Conservation (phyloP, 2,329 filamentous ascomycete genomes). For the Penicillium hesseltinei region DNA sequence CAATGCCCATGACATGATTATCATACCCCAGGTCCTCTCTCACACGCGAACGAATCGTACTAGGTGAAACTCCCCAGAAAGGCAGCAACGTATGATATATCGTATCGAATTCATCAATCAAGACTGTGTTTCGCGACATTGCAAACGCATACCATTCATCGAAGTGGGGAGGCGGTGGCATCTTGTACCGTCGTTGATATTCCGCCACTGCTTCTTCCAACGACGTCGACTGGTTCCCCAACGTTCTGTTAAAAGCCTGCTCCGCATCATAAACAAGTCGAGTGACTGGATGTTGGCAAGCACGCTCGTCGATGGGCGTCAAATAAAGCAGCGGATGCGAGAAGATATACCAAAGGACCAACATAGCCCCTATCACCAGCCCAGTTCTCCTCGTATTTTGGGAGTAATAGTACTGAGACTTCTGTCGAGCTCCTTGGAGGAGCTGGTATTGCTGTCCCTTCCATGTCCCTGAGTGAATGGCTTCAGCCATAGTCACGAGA, state of each 20-base stretch:
- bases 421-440: not conserved
- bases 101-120: constrained; percentile 17
- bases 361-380: not conserved
- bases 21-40: constrained; percentile 9
- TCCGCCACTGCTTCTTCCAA: constrained; percentile 12
- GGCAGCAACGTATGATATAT: constrained; percentile 14
- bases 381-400: not conserved
- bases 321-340: not conserved
- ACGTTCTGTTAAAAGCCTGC: not conserved
- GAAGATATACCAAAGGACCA: not conserved
- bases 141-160: constrained; percentile 16
- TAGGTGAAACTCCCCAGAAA: constrained; percentile 14
- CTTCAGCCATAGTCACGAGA: not conserved
- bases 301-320: not conserved
- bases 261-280: not conserved
- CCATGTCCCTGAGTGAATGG: constrained; percentile 2
- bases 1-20: constrained; percentile 10
- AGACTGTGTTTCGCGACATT: constrained; percentile 3
- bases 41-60: constrained; percentile 6
- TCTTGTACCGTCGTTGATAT: constrained; percentile 14
- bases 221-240: constrained; percentile 11
- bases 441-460: constrained; percentile 1
- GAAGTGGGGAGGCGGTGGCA: constrained; percentile 15
- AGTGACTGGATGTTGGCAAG: not conserved
- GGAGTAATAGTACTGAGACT: not conserved